A percentile compares a stretch with the other conserved stretches of the same genome.
Evolutionary conservation across 371 early-diverging fungal genomes (phyloP).

Genomic region (Circinella umbellata): DNA sequence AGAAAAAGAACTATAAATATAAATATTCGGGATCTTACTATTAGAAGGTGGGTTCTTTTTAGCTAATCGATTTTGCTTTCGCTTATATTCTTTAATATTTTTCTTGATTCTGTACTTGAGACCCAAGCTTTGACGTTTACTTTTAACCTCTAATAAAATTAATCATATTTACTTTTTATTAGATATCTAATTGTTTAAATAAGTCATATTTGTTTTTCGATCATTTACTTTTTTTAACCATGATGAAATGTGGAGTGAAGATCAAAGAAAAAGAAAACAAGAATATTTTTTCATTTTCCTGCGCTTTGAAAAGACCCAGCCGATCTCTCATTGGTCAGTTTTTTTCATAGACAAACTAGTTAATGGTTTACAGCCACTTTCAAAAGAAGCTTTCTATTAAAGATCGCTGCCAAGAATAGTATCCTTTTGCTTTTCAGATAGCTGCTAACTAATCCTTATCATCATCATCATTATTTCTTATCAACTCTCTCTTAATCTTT

Average conservation of each 20-base stretch:
- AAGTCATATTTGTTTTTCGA: neutral
- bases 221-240: conserved; percentile 19
- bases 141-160: conserved; percentile 32
- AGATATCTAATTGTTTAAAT: neutral
- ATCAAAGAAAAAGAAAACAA: conserved; percentile 4
- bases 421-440: no score
- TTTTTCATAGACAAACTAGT: no score
- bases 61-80: conserved; percentile 75
- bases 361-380: no score
- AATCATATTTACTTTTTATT: neutral
- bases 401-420: no score
- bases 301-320: neutral
- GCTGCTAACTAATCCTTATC: no score
- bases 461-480: no score
- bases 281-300: neutral
- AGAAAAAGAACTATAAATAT: no score
- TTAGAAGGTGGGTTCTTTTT: conserved; percentile 66
- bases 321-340: no score
- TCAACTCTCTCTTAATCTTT: no score
- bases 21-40: conserved; percentile 38
- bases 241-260: neutral
- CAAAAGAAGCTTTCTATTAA: no score
- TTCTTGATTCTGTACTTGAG: conserved; percentile 79
- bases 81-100: conserved; percentile 75
- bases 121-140: conserved; percentile 74